Evolutionary conservation across 2,329 filamentous ascomycete genomes (phyloP), one percentile per base, ranked within the genome.

Genomic region (Beauveria rudraprayagi): DNA sequence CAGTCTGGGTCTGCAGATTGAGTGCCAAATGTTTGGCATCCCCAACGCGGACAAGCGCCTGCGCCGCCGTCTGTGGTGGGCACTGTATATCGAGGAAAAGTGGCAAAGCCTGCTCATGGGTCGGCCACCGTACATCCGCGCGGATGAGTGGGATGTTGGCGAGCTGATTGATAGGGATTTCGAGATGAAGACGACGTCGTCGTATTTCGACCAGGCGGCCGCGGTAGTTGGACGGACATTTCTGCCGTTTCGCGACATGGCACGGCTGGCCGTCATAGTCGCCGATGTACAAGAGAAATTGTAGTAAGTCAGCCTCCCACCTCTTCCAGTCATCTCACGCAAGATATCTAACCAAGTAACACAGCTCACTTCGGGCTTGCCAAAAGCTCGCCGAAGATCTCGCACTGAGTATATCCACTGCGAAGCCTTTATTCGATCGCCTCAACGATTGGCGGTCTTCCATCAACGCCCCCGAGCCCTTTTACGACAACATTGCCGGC

Each of bases 61-160:
- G 8, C 70, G 74, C 2, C 65, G 72, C 22, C 66, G 74, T 6
- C 64, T 76, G 8, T 76, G 74, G 73, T 76, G 74, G 74, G 71
- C 72, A 6, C 64, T 75, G 5, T 76, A 74, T 53, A 64, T 70
- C 17, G 71, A 76, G 60, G 74, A 76, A 43, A 76, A 73, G 62
- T 76, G 73, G 70, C 66, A 69, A 4, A 69, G 69, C 10, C 60
- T 76, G n/a, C 66, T 75, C 7, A 64, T 69, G 61, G 74, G 74
- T 0, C 67, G 71, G 2, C 73, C 74, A 2, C 68, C 73, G 1
- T 73, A 71, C 53, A 72, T 76, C 28, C 68, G 68, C 4, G 61
- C 61, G 0, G 68, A 69, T 3, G 72, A 76, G 47, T 75, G 72
- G 72, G 62, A 66, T 41, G 63, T 65, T 3, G 30, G 37, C 34